These are phyloP conservation scores for Diaporthe helianthi DNA, from an alignment of 2,329 filamentous ascomycete genomes.

Conservation along the genomic window DNA sequence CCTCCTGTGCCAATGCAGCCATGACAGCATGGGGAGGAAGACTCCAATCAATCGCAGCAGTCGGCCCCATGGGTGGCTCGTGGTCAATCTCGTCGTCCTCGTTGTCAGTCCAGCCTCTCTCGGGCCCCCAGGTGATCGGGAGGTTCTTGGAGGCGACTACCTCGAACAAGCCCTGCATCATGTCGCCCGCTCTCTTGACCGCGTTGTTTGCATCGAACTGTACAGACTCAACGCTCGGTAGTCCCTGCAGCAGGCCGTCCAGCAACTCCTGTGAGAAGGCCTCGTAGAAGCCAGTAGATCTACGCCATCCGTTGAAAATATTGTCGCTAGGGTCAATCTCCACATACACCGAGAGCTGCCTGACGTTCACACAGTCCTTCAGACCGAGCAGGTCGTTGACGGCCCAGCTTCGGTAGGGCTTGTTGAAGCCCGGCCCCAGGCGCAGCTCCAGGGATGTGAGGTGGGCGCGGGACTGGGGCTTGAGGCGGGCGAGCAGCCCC, in stretches of 20 bases:
- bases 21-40: constrained; percentile 9
- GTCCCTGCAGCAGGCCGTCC: constrained; percentile 59
- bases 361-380: constrained; percentile 64
- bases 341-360: constrained; percentile 70
- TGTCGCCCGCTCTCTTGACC: constrained; percentile 69
- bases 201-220: constrained; percentile 74
- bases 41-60: constrained; percentile 19
- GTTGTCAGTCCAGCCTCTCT: constrained; percentile 69
- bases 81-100: constrained; percentile 46
- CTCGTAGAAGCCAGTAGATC: constrained; percentile 73
- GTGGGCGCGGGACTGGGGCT: constrained; percentile 62
- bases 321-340: constrained; percentile 75
- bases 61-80: constrained; percentile 24
- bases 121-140: constrained; percentile 69
- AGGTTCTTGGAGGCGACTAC: constrained; percentile 55
- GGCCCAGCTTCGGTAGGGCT: constrained; percentile 74
- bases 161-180: constrained; percentile 68
- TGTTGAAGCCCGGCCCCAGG: constrained; percentile 75
- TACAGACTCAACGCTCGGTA: constrained; percentile 64
- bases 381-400: constrained; percentile 71
- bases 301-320: constrained; percentile 72
- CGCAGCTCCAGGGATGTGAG: constrained; percentile 73
- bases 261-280: constrained; percentile 67
- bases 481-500: constrained; percentile 72
- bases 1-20: constrained; percentile 18